Evolutionary conservation across 495 filamentous ascomycete species (phyloP), one percentile per base, ranked within the genome.

Genomic region (Massariosphaeria phaeospora): DNA sequence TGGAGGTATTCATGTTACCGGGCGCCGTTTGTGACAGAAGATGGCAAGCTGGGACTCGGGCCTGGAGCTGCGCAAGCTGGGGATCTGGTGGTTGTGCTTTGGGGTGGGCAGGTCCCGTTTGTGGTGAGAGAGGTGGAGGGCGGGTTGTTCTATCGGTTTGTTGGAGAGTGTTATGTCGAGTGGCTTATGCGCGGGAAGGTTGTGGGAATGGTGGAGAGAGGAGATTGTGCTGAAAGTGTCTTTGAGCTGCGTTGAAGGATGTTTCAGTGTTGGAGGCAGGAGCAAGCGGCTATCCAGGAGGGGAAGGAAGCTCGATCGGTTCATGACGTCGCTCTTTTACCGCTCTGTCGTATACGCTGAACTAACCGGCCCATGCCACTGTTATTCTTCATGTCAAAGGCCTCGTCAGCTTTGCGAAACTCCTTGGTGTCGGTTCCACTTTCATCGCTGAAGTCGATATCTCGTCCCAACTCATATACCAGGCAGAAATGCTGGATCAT

Each of bases 101-200:
- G 53, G 52, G 52, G 52, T 13, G 52, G 42, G 5, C 52, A 55
- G 44, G 52, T 55, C 23, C 52, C 52, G 21, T 55, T 48, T 33
- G 44, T 55, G 31, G 7, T 55, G 23, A 55, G 52, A 29, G 42
- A 48, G 13, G 44, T 2, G 17, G 26, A 48, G 29, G 25, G 52
- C 1, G 44, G 24, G 3, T 24, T 3, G 29, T 48, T 42, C 33
- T 52, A 34, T 20, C 4, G 24, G 20, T 55, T 46, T 24, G 44
- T 55, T 11, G 52, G 52, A n/a, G 52, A 55, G 26, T 21, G 40
- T 12, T 55, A 48, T 48, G 21, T 55, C 9, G 34, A 47, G 2
- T 42, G 42, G 12, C 18, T 55, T 8, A 55, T 55, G 52, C 1
- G 24, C 12, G 52, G 52, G 1, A 43, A 48, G 33, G 33, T 48